Base-by-base conservation (phyloP, 2,329 filamentous ascomycete species). In the Dactylonectria estremocensis region DNA sequence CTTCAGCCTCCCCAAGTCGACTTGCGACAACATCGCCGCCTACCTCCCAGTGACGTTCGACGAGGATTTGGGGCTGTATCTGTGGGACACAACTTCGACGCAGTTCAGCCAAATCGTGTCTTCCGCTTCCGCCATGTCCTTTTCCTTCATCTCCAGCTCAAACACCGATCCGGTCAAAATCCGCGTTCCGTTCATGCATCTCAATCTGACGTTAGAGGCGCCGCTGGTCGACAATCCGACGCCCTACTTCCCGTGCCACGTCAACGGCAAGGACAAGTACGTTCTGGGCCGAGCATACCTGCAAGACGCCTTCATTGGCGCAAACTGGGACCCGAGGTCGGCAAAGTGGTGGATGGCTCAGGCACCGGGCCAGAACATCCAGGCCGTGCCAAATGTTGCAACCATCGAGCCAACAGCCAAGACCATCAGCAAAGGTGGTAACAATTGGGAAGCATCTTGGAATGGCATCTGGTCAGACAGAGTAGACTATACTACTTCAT, bases 231-330 rank as follows among this genome's bases (percentile, higher is more conserved):
- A 76, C 2, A 69, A 31, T 3, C 73, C 79, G 5, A 75, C 71
- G 14, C 80, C 77, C 43, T 85, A 85, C 69, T 85, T 86, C 64
- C 84, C 83, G 1, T 86, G 84, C 66, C 76, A 77, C 20, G 77
- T 77, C 0, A 76, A 75, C 6, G 69, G 68, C 2, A 57, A 66
- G 1, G 60, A 62, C 0, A 22, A 50, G 5, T 81, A 80, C 66
- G 49, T 61, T 1, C 79, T 86, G 2, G 84, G 85, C 1, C 80
- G 83, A 18, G 81, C 82, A 1, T 86, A 85, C 67, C 75, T 86
- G 1, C 84, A 86, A 68, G 83, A 84, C 31, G 83, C 84, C 4
- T 86, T 86, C 49, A 62, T 85, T 0, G 83, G 80, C 4, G 80
- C 79, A 7, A 82, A 84, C 66, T 84, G 80, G 79, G 74, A 76